Evolutionary conservation across 208 protist species (phyloP), one percentile per base, ranked within the genome.

Genomic region (Trypanosoma avium): DNA sequence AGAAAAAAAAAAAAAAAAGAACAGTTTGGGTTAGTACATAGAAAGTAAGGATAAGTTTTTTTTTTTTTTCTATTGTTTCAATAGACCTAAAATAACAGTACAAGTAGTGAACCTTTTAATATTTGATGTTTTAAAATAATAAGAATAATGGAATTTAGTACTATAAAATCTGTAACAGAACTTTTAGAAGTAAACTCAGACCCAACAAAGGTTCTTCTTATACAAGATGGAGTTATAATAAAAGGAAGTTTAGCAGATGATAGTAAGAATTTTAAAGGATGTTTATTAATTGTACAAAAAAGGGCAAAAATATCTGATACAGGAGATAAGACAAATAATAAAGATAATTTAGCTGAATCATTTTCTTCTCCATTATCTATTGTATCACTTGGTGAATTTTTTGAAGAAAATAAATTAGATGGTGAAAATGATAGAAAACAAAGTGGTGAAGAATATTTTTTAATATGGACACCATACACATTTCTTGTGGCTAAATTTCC

Each of bases 391-490:
- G 21, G 24, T 47, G 22, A 46, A 17, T 8, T n/a, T 10, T 1
- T 24, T 22, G 13, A 27, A 2, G 27, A 6, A 17, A 17, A 2
- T 55, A 32, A 43, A 17, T 19, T 0, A 30, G 29, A 22, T 10
- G n/a, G n/a, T n/a, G 17, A 12, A 3, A 43, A 8, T 13, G 27
- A 53, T 40, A 42, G 27, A 24, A 42, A n/a, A n/a, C n/a, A n/a
- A n/a, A n/a, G n/a, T n/a, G n/a, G n/a, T n/a, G n/a, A n/a, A n/a
- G n/a, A n/a, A n/a, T n/a, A 48, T 52, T 75, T 56, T 42, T 21
- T 75, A 19, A 19, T 75, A 0, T 75, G 70, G 70, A 47, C 33
- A 8, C 62, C 70, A 8, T 56, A 67, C 32, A 64, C 62, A 5
- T 75, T 64, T 68, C 43, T 75, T 56, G 33, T 32, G 10, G 26